Conservation (phyloP, 1,284 basidiomycete genomes). For the Spongispora temasekensis region DNA sequence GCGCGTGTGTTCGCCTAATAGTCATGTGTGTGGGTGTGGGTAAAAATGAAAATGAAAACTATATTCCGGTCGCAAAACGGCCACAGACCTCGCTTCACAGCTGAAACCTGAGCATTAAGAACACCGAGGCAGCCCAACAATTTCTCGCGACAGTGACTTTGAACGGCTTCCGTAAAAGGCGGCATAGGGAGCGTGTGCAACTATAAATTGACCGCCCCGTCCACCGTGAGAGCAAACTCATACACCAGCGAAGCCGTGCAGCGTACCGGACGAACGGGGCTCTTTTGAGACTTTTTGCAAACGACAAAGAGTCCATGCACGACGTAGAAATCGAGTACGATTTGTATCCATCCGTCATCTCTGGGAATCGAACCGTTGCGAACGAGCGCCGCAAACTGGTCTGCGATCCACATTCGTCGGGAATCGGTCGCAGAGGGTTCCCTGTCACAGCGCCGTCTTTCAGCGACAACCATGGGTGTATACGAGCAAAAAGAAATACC, state of each 20-base stretch:
- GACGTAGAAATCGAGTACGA: conserved; percentile 79
- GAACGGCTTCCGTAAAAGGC: conserved; percentile 71
- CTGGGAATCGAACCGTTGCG: conserved; percentile 84
- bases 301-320: conserved; percentile 84
- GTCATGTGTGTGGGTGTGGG: no score
- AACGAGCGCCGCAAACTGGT: conserved; percentile 81
- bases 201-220: conserved; percentile 27
- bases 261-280: conserved; percentile 58
- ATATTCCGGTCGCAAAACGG: not conserved
- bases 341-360: conserved; percentile 74
- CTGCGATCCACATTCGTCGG: conserved; percentile 79
- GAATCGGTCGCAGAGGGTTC: conserved; percentile 50
- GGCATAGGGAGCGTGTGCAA: conserved; percentile 65
- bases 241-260: not conserved
- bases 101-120: conserved; percentile 59
- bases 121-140: conserved; percentile 79
- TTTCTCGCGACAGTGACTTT: conserved; percentile 65
- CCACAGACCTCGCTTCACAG: conserved; percentile 53
- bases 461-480: conserved; percentile 4
- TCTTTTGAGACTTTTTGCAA: conserved; percentile 75
- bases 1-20: no score
- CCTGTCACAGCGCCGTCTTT: conserved; percentile 40
- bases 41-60: no score
- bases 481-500: conserved; percentile 3
- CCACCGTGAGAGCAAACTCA: conserved; percentile 3